Percentiles rank a stretch among this genome's conserved stretches.
Evolutionary conservation across 106 monocot genomes (phyloP).

Genomic region (Amphibolis antarctica): DNA sequence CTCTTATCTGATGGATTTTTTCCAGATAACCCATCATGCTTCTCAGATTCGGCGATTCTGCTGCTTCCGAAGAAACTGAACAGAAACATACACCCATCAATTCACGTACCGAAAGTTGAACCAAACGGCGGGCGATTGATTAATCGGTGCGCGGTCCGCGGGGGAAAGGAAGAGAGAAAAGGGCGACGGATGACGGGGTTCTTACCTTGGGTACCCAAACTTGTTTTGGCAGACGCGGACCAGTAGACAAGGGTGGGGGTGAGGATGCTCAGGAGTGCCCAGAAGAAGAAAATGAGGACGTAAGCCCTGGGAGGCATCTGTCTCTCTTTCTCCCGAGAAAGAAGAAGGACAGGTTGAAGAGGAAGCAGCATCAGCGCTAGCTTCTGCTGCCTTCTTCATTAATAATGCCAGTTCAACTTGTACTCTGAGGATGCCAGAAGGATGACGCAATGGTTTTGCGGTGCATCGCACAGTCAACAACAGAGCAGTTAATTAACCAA

Average conservation of each 20-base stretch:
- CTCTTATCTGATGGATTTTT: background rate
- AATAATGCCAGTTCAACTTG: too few relatives aligned
- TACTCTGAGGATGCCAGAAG: too few relatives aligned
- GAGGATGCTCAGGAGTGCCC: slow-evolving; percentile 65
- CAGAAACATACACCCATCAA: slow-evolving; percentile 8
- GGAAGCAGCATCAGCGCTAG: too few relatives aligned
- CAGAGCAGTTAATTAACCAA: too few relatives aligned
- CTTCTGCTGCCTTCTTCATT: too few relatives aligned
- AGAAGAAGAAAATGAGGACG: slow-evolving; percentile 57
- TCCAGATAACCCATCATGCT: slow-evolving; percentile 28
- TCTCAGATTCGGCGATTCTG: slow-evolving; percentile 19
- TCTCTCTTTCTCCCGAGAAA: background rate
- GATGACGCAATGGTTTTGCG: too few relatives aligned
- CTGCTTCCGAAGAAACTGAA: background rate
- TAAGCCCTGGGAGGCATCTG: slow-evolving; percentile 75
- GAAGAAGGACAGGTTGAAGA: background rate
- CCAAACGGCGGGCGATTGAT: background rate
- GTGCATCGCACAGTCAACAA: too few relatives aligned
- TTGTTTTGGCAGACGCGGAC: slow-evolving; percentile 42
- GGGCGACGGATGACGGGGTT: too few relatives aligned
- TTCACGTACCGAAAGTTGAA: background rate
- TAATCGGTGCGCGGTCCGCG: too few relatives aligned
- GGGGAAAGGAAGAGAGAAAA: background rate
- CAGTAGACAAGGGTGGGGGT: slow-evolving; percentile 63
- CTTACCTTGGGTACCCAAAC: slow-evolving; percentile 22